Base-by-base conservation (phyloP, 768 basidiomycete genomes). In the Lentinus tigrinus region DNA sequence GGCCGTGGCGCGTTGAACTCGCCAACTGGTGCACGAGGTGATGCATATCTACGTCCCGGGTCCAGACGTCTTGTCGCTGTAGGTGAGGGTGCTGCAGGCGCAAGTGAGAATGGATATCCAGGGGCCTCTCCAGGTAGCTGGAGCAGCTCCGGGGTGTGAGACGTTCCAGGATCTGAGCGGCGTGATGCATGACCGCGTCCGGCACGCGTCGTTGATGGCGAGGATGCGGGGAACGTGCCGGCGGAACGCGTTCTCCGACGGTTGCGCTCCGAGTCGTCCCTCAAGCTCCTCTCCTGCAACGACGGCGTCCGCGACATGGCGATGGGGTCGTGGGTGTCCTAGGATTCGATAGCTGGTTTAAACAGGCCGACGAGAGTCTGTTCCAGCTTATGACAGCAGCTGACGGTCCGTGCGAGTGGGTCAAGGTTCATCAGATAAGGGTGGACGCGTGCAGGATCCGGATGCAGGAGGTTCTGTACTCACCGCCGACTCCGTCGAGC, bases 361-460 rank as follows among this genome's bases (percentile, higher is more conserved):
- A 51, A 21, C 36, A 23, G n/a, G n/a, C 23, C 49, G 16, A 46
- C 47, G 43, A 16, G 16, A 37, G 26, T 21, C 23, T 27, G 26
- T 31, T 31, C 31, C 31, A 31, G 31, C 31, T 1, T 31, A 31
- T 31, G 56, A 52, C 49, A 44, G 37, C 14, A 31, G 38, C 11
- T 1, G 27, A 3, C n/a, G 6, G 34, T 52, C 19, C 28, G 47
- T 56, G 42, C 40, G 26, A 31, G 50, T 43, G 39, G 28, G 48
- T 7, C 8, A 49, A 49, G 49, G 49, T 52, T 57, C 49, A 57
- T 57, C 56, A 57, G 56, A 57, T 57, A 57, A 40, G 11, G 6
- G n/a, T 27, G 43, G 3, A 24, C 27, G n/a, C 19, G 42, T 42
- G 28, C 39, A n/a, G n/a, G n/a, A n/a, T n/a, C n/a, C n/a, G n/a